Evolutionary conservation across 805 yeast species (phyloP).

Genomic region (Brettanomyces custersianus): DNA sequence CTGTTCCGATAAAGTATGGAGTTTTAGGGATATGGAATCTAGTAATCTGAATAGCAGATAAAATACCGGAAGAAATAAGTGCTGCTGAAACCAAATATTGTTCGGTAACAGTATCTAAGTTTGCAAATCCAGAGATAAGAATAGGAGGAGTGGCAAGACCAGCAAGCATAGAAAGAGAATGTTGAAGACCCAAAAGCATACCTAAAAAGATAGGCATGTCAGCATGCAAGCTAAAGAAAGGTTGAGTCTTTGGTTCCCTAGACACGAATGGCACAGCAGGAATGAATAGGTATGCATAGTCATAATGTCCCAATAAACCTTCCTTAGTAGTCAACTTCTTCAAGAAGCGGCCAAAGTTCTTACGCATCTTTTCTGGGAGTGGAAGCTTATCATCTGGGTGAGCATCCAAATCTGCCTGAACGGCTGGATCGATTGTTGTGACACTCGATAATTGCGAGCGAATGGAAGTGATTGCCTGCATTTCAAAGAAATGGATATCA

Average conservation of each 20-base stretch:
- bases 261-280: slow-evolving; percentile 68
- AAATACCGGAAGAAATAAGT: slow-evolving; percentile 59
- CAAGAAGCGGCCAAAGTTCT: slow-evolving; percentile 5
- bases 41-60: slow-evolving; percentile 70
- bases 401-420: slow-evolving; percentile 3
- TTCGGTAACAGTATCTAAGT: slow-evolving; percentile 37
- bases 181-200: slow-evolving; percentile 75
- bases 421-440: slow-evolving; percentile 3
- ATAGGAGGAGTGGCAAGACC: slow-evolving; percentile 84
- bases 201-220: slow-evolving; percentile 80
- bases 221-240: slow-evolving; percentile 74
- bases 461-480: neutral
- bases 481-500: too few relatives aligned
- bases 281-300: slow-evolving; percentile 69
- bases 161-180: slow-evolving; percentile 83
- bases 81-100: slow-evolving; percentile 68
- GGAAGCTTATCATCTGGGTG: slow-evolving; percentile 2
- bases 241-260: slow-evolving; percentile 45
- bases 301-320: slow-evolving; percentile 82
- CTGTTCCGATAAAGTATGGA: slow-evolving; percentile 77
- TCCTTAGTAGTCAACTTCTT: slow-evolving; percentile 51
- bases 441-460: slow-evolving; percentile 1
- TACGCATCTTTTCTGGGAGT: slow-evolving; percentile 2
- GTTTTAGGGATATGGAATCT: slow-evolving; percentile 71
- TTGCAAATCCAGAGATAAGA: slow-evolving; percentile 55